Base-by-base conservation (phyloP, 805 yeast genomes). In the Jamesozyma spencerorum region DNA sequence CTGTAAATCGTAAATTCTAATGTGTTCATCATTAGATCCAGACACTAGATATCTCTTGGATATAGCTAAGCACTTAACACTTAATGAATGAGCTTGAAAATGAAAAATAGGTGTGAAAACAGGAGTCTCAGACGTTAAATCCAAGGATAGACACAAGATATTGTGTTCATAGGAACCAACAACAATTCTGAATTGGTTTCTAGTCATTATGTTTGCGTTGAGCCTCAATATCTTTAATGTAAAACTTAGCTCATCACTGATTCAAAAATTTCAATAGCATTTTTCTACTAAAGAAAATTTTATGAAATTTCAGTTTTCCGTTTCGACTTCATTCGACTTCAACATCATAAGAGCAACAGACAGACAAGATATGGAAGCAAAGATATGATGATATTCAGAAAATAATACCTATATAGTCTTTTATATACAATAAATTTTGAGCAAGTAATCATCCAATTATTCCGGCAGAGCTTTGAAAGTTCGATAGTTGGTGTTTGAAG, bases 141-240 rank as follows among this genome's bases (percentile, higher is more conserved):
- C 72, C 34, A 85, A 65, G 1, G 96, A 85, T 13, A 87, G 69
- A 68, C 97, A 87, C 31, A 88, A 65, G 36, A 92, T 63, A 47
- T 87, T 85, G 64, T 92, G 98, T 64, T 92, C 98, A 54, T 92
- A 92, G 0, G 97, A 87, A 19, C 98, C 98, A 11, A 85, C 94
- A 52, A 90, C 74, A 18, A 92, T 78, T 58, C 98, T 72, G 50
- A 90, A 82, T 51, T 69, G 72, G 39, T 58, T 60, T 29, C 40
- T 38, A 17, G 50, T 19, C 58, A 51, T 55, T 8, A 5, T 14
- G 15, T 10, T 5, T 32, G 10, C 13, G 18, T 32, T 32, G 20
- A 19, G 14, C 5, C 14, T 7, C 5, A 7, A 17, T 32, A 3
- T 7, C 17, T 32, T 3, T 14, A 32, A 18, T 12, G 5, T 32